phyloP scores from a whole-genome alignment of 2,329 filamentous ascomycete genomes.

The Monosporascus ibericus region DNA sequence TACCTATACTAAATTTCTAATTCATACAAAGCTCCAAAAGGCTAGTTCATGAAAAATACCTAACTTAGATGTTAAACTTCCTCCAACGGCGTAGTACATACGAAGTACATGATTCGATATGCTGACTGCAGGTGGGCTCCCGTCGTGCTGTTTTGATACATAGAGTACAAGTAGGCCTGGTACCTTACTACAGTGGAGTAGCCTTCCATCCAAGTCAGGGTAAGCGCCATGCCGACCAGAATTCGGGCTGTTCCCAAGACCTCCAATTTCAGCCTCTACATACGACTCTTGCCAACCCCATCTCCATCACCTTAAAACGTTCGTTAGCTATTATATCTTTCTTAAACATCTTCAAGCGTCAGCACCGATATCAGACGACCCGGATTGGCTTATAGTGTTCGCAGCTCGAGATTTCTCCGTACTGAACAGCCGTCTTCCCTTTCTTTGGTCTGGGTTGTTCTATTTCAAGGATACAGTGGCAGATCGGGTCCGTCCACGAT shows the following conservation, averaged over 20 bases:
- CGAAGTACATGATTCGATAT: too few relatives aligned
- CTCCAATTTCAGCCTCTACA: conserved; percentile 13
- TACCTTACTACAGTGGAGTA: too few relatives aligned
- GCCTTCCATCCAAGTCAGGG: not conserved
- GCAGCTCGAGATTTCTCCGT: too few relatives aligned
- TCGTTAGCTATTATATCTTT: not conserved
- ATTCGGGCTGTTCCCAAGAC: conserved; percentile 9
- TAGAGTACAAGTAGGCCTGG: too few relatives aligned
- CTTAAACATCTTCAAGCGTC: not conserved
- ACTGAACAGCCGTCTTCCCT: not conserved
- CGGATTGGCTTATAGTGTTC: not conserved
- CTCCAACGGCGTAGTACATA: too few relatives aligned
- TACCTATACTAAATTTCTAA: too few relatives aligned
- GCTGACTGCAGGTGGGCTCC: too few relatives aligned
- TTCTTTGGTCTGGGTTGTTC: not conserved
- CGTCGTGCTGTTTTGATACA: too few relatives aligned
- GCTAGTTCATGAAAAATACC: too few relatives aligned
- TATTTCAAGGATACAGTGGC: too few relatives aligned
- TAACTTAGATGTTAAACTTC: too few relatives aligned
- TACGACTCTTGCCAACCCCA: conserved; percentile 1
- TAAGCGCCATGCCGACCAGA: not conserved
- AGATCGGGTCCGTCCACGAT: not conserved
- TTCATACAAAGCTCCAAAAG: too few relatives aligned
- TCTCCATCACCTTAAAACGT: not conserved
- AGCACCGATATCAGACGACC: not conserved